Percentiles rank a stretch among this genome's conserved stretches.
These are phyloP conservation scores for Crepidotus variabilis DNA, from an alignment of 768 basidiomycete species.

Conservation along the genomic window DNA sequence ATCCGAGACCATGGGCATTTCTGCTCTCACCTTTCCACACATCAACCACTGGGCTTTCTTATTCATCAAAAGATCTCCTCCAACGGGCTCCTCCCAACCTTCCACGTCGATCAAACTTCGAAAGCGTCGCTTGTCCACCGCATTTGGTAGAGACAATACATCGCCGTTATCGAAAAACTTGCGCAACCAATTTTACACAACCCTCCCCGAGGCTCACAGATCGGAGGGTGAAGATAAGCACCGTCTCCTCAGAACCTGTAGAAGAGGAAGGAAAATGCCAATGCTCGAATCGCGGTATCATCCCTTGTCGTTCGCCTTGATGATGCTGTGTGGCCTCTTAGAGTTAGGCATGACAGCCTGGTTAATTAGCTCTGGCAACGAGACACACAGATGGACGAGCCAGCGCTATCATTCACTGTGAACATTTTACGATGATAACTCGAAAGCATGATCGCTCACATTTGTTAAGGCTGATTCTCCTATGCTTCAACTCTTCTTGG, in stretches of 20 bases:
- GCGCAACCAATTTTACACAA: neutral
- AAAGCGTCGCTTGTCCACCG: neutral
- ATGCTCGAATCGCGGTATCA: slow-evolving; percentile 45
- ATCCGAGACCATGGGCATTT: too few relatives aligned
- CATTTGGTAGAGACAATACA: neutral
- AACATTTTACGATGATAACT: slow-evolving; percentile 22
- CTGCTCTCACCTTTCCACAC: too few relatives aligned
- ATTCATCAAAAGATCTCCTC: too few relatives aligned
- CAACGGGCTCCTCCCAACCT: neutral
- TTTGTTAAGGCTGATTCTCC: slow-evolving; percentile 44
- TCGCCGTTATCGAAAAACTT: neutral
- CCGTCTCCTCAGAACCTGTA: neutral
- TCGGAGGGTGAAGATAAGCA: neutral
- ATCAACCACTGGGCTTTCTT: too few relatives aligned
- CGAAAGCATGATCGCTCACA: neutral
- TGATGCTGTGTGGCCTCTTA: slow-evolving; percentile 63
- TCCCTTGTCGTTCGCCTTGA: slow-evolving; percentile 59
- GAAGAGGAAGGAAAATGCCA: neutral
- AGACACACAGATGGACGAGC: slow-evolving; percentile 56
- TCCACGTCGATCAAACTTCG: neutral
- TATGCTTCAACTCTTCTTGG: slow-evolving; percentile 68
- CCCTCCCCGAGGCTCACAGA: neutral
- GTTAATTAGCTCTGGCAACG: slow-evolving; percentile 66
- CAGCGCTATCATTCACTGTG: slow-evolving; percentile 63
- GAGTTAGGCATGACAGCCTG: slow-evolving; percentile 76